Conservation (phyloP, 176 grass and related monocot species). For the Rhynchospora pubera region DNA sequence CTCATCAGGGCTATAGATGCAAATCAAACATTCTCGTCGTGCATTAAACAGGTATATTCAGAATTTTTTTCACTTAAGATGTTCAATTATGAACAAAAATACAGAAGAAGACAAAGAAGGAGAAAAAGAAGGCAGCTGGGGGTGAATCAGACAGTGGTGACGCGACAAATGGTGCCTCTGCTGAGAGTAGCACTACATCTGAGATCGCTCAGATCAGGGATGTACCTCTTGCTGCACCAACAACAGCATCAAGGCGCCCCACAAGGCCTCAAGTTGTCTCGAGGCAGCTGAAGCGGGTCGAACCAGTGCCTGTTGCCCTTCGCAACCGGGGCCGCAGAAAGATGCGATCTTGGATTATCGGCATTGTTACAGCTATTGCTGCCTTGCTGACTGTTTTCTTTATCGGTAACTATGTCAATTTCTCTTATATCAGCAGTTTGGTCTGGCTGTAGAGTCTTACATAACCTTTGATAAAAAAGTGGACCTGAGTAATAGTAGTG, state of each 20-base stretch:
- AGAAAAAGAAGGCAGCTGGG: conserved; percentile 29
- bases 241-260: conserved; percentile 11
- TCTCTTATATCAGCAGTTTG: conserved; percentile 32
- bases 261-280: conserved; percentile 22
- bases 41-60: conserved; percentile 5
- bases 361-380: conserved; percentile 25
- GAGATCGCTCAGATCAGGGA: conserved; percentile 24
- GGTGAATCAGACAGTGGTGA: conserved; percentile 14
- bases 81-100: conserved; percentile 19
- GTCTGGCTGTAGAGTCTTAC: conserved; percentile 12
- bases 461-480: conserved; percentile 8
- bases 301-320: conserved; percentile 56
- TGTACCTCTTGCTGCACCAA: conserved; percentile 12
- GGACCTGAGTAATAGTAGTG: conserved; percentile 15
- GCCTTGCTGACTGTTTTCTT: conserved; percentile 46
- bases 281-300: conserved; percentile 54
- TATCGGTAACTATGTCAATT: conserved; percentile 43
- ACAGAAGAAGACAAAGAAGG: conserved; percentile 67
- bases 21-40: neutral
- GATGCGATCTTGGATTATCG: conserved; percentile 50
- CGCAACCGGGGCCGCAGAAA: conserved; percentile 57
- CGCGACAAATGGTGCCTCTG: conserved; percentile 7
- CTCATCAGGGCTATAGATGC: neutral
- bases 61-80: neutral
- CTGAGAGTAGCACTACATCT: conserved; percentile 27